Conservation (phyloP, 2,329 filamentous ascomycete genomes). For the Lecanosticta acicola region DNA sequence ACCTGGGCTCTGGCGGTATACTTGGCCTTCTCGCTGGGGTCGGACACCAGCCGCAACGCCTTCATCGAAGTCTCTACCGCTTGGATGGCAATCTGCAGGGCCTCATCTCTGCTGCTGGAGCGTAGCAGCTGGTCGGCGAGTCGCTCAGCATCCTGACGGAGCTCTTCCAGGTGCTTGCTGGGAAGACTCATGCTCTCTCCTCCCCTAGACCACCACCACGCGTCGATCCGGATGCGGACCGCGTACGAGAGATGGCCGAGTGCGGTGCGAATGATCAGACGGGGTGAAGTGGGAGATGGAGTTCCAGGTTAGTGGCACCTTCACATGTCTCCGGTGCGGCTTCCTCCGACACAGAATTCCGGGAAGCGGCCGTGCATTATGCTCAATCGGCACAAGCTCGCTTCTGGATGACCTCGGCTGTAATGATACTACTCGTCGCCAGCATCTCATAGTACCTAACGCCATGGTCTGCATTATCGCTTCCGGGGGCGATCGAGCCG, state of each 20-base stretch:
- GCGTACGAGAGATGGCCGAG: background rate
- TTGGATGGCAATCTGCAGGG: slow-evolving; percentile 67
- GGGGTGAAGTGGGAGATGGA: background rate
- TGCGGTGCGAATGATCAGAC: background rate
- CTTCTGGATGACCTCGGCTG: background rate
- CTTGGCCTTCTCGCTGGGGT: slow-evolving; percentile 57
- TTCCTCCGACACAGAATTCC: background rate
- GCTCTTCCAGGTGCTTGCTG: slow-evolving; percentile 16
- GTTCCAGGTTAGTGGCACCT: background rate
- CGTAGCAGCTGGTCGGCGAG: slow-evolving; percentile 18
- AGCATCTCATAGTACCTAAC: too few species aligned
- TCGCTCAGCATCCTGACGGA: slow-evolving; percentile 21
- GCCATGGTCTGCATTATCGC: too few species aligned
- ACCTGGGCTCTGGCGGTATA: slow-evolving; percentile 63
- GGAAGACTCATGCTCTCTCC: slow-evolving; percentile 12
- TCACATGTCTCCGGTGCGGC: too few species aligned
- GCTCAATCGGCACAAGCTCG: background rate
- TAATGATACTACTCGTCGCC: too few species aligned
- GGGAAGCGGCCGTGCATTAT: too few species aligned
- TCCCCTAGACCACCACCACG: background rate
- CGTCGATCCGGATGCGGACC: background rate
- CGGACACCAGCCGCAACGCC: slow-evolving; percentile 59
- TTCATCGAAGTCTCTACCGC: slow-evolving; percentile 79
- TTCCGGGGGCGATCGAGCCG: background rate
- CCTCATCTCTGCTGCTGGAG: slow-evolving; percentile 44